phyloP scores from a whole-genome alignment of 2,329 filamentous ascomycete species.

The Fusarium lateritium region DNA sequence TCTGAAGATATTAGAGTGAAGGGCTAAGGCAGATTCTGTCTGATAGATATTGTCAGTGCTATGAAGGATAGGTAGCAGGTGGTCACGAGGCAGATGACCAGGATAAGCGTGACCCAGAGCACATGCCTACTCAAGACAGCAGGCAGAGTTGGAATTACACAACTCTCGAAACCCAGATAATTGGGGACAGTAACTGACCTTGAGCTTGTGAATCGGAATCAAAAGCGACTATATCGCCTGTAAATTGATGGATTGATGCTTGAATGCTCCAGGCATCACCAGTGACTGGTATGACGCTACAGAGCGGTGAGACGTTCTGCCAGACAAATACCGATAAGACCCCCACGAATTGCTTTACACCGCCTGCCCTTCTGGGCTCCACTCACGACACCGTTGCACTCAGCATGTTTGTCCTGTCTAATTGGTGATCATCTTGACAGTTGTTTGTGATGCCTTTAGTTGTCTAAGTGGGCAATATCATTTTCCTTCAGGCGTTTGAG shows the following conservation, averaged over 20 bases:
- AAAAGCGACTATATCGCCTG: not conserved
- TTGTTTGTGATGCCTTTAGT: conserved; percentile 8
- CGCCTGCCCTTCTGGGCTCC: conserved; percentile 44
- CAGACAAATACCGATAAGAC: conserved; percentile 45
- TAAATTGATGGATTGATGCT: conserved; percentile 17
- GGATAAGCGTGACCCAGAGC: conserved; percentile 47
- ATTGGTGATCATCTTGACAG: conserved; percentile 4
- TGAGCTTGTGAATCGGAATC: not conserved
- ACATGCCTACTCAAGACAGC: conserved; percentile 36
- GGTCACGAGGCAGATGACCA: conserved; percentile 44
- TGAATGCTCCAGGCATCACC: conserved; percentile 45
- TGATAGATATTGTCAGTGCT: conserved; percentile 7
- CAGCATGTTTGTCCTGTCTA: conserved; percentile 17
- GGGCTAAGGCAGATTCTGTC: not conserved
- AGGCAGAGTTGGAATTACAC: not conserved
- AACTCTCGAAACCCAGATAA: not conserved
- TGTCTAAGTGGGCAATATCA: not conserved
- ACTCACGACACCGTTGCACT: conserved; percentile 49
- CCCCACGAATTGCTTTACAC: conserved; percentile 29
- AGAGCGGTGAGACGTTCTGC: conserved; percentile 49
- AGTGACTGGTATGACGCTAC: conserved; percentile 46
- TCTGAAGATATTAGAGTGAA: not conserved
- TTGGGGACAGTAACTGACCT: not conserved
- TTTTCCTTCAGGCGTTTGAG: not conserved
- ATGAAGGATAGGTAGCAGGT: conserved; percentile 12